Conservation (phyloP, 139 green algal species). For the Chlamydomonas urium region DNA sequence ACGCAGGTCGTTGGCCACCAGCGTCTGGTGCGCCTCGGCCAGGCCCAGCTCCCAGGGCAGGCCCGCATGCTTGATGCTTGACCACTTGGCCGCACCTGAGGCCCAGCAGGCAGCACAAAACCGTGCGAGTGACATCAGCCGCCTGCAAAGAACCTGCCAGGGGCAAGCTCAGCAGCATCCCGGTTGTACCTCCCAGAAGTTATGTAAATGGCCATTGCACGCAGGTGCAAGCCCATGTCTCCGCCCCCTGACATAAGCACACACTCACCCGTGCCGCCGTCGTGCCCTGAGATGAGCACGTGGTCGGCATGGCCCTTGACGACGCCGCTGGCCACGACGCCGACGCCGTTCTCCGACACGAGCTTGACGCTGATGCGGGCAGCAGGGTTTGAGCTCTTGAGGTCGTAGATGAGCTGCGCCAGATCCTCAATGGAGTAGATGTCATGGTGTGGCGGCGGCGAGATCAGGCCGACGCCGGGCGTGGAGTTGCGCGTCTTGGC, state of each 20-base stretch:
- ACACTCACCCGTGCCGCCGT: constrained; percentile 92
- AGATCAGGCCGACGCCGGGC: constrained; percentile 95
- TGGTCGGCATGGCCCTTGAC: constrained; percentile 96
- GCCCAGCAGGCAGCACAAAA: too few species aligned
- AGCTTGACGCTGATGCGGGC: constrained; percentile 84
- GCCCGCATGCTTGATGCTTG: constrained; percentile 71
- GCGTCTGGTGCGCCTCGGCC: constrained; percentile 91
- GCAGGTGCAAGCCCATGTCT: too few species aligned
- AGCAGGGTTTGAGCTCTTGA: constrained; percentile 77
- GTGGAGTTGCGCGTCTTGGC: constrained; percentile 80
- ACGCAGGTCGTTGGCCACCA: constrained; percentile 95
- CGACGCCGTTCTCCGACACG: constrained; percentile 91
- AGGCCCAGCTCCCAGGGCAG: constrained; percentile 94
- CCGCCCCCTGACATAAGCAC: too few species aligned
- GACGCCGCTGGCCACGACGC: constrained; percentile 79
- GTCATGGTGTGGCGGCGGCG: constrained; percentile 97
- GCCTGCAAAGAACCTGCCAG: too few species aligned
- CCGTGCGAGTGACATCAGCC: too few species aligned
- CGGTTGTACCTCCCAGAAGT: too few species aligned
- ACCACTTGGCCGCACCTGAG: constrained; percentile 83
- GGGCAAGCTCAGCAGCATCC: too few species aligned
- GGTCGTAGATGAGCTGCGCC: constrained; percentile 97
- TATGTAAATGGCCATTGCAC: too few species aligned
- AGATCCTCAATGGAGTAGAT: constrained; percentile 99
- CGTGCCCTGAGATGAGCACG: constrained; percentile 92